Base-by-base conservation (phyloP, 2,329 filamentous ascomycete genomes). In the Chaetothyriales sp. region DNA sequence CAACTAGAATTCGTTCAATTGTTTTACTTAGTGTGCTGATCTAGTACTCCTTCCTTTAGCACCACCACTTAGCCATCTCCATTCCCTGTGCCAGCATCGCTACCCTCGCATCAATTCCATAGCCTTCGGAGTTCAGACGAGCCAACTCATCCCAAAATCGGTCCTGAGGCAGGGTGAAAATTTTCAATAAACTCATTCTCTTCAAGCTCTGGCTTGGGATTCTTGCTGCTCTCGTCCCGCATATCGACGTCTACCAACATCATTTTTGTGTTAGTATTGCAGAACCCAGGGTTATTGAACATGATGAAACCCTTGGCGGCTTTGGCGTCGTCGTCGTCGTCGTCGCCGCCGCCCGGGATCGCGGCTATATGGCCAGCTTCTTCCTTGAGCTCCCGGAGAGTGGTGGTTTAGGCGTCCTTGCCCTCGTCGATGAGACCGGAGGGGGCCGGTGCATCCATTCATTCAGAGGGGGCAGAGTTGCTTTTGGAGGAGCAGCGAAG, bases 171-270 rank as follows among this genome's bases (percentile, higher is more conserved):
- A 87, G 74, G 7, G 77, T 78, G 61, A 90, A 89, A 33, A 82
- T 82, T 82, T 65, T 89, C 85, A 62, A 90, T 89, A 63, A 89
- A 89, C 68, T 90, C 86, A 56, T 81, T 83, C 22, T 89, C 85
- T 64, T 90, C 85, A 5, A 89, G 73, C 63, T 84, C 70, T 0
- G 85, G 81, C 65, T 81, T 74, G 1, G 79, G 80, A 50, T 85
- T 73, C 63, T 82, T 77, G 63, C 90, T 90, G 60, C 81, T 81
- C 0, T 82, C 76, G 1, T 80, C 70, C 4, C 70, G 74, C 74
- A 85, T 78, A 65, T 90, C 84, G 56, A 90, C 78, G 1, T 73
- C 76, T 44, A 89, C 78, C 62, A 89, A 85, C 13, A 89, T 80
- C 68, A 74, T 72, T 49, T 73, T 71, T 22, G 73, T 63, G 54